Evolutionary conservation across 164 flowering plant genomes (phyloP).

Genomic region (Malania oleifera): DNA sequence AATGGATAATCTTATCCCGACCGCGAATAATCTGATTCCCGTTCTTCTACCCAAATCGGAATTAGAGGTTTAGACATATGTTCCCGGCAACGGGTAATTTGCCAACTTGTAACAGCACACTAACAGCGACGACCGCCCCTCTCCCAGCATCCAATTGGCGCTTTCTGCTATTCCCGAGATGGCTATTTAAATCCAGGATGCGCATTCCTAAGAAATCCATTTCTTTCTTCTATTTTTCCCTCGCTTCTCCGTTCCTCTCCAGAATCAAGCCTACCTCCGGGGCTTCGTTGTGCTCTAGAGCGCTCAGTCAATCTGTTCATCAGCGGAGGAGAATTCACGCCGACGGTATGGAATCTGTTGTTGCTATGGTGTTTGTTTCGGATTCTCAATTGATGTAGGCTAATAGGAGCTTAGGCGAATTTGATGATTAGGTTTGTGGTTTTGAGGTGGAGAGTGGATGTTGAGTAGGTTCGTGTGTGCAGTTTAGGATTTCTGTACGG

Average conservation of each 20-base stretch:
- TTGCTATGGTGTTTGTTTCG: not conserved
- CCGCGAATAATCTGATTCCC: not conserved
- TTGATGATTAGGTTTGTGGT: no score
- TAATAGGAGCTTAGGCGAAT: no score
- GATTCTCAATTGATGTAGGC: not conserved
- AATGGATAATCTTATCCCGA: conserved; percentile 6
- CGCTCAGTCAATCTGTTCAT: not conserved
- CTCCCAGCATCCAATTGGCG: conserved; percentile 9
- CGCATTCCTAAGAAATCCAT: conserved; percentile 39
- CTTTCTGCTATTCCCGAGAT: conserved; percentile 9
- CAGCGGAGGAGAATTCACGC: not conserved
- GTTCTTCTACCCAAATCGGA: not conserved
- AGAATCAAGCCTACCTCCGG: not conserved
- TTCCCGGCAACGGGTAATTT: not conserved
- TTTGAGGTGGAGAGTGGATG: no score
- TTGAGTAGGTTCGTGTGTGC: not conserved
- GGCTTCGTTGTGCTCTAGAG: not conserved
- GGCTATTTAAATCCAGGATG: conserved; percentile 48
- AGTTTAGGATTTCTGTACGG: conserved; percentile 1
- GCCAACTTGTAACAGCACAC: conserved; percentile 5
- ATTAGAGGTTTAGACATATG: not conserved
- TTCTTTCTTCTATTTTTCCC: conserved; percentile 13
- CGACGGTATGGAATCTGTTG: not conserved
- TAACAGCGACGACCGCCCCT: conserved; percentile 5
- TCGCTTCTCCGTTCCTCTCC: conserved; percentile 4